Evolutionary conservation across 148 eudicot genomes (phyloP).

Genomic region (Rhododendron ovatum): DNA sequence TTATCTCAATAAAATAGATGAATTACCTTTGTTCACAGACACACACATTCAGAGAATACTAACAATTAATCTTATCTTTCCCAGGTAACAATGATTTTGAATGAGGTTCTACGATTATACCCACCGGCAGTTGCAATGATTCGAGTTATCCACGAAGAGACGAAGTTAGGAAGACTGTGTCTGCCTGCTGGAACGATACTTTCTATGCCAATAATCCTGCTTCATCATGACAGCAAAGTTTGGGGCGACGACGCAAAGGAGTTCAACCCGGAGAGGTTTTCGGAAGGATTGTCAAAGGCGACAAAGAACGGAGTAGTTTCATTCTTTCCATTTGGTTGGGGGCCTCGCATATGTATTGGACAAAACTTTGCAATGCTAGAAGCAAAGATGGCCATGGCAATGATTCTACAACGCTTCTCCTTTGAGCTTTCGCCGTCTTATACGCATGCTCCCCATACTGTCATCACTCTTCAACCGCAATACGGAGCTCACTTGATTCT

Average conservation of each 20-base stretch:
- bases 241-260: slow-evolving; percentile 12
- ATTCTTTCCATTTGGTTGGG: slow-evolving; percentile 7
- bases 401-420: background rate
- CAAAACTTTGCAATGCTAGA: background rate
- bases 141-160: background rate
- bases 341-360: slow-evolving; percentile 2
- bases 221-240: background rate
- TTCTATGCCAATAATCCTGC: background rate
- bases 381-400: background rate
- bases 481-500: background rate
- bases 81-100: slow-evolving; percentile 5
- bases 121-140: background rate
- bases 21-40: background rate
- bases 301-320: background rate
- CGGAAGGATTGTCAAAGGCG: slow-evolving; percentile 7
- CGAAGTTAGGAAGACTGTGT: background rate
- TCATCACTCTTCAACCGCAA: background rate
- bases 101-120: slow-evolving; percentile 12
- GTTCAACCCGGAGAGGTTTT: slow-evolving; percentile 16
- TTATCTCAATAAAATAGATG: too few species aligned
- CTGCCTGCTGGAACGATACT: background rate
- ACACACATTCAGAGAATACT: background rate
- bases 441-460: background rate
- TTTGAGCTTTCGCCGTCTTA: background rate
- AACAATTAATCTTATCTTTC: too few species aligned